These are phyloP conservation scores for Plasmodium fragile DNA, from an alignment of 169 alveolate genomes.

Conservation along the genomic window DNA sequence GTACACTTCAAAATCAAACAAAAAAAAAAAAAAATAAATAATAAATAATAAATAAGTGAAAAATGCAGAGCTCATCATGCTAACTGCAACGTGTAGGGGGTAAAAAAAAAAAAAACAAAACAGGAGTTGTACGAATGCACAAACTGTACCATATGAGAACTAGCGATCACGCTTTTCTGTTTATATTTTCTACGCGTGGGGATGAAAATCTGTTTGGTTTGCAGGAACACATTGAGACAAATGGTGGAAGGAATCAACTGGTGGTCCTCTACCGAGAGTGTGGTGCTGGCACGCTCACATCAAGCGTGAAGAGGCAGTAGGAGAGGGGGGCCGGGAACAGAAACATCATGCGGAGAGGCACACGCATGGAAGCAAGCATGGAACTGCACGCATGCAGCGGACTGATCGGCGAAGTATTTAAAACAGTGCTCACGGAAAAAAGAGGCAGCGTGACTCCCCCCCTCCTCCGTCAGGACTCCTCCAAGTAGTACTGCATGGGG, in stretches of 20 bases:
- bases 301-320: not conserved
- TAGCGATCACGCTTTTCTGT: not conserved
- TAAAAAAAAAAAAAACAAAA: too few relatives aligned
- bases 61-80: not conserved
- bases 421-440: too few relatives aligned
- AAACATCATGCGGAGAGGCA: not conserved
- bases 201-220: not conserved
- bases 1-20: not conserved
- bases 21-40: too few relatives aligned
- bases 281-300: not conserved
- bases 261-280: not conserved
- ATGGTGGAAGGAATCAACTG: not conserved
- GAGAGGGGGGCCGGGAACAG: too few relatives aligned
- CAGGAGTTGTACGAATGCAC: not conserved
- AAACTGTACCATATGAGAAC: not conserved
- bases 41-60: not conserved
- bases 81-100: not conserved
- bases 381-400: not conserved
- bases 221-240: not conserved
- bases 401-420: too few relatives aligned
- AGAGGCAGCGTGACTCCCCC: not conserved
- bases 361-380: too few relatives aligned
- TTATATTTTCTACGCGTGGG: not conserved
- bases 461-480: not conserved
- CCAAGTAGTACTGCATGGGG: slow-evolving; percentile 25